Percentiles rank a stretch among this genome's conserved stretches.
These are phyloP conservation scores for Podaxis pistillaris DNA, from an alignment of 768 basidiomycete genomes.

Conservation along the genomic window DNA sequence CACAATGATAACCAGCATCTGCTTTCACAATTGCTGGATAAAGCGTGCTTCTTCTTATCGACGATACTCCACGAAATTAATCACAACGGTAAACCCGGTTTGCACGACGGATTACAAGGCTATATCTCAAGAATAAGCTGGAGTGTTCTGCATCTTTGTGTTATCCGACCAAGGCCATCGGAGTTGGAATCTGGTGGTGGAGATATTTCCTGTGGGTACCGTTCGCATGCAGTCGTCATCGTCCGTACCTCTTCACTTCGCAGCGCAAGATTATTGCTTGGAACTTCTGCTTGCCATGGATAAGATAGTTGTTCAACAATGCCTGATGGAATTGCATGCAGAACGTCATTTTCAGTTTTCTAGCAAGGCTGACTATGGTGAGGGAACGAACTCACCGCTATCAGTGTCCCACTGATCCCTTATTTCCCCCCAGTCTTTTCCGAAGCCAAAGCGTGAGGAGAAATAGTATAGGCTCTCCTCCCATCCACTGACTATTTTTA, in stretches of 20 bases:
- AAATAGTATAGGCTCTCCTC: neutral
- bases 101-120: neutral
- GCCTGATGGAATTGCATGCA: slow-evolving; percentile 1
- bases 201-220: neutral
- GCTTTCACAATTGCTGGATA: neutral
- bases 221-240: neutral
- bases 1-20: neutral
- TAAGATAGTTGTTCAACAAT: neutral
- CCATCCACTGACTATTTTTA: neutral
- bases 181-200: neutral
- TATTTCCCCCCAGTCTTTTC: neutral
- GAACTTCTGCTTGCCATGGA: slow-evolving; percentile 6
- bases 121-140: neutral
- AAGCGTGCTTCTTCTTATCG: slow-evolving; percentile 2
- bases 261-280: neutral
- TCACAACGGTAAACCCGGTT: neutral
- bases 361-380: slow-evolving; percentile 1
- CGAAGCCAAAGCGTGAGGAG: neutral
- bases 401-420: neutral
- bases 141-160: slow-evolving; percentile 4
- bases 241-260: neutral
- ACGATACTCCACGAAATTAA: neutral
- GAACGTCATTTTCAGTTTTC: slow-evolving; percentile 6
- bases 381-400: neutral
- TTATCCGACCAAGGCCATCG: neutral